Evolutionary conservation across 2,329 filamentous ascomycete species (phyloP), one percentile per base, ranked within the genome.

Genomic region (Fusarium oxysporum): DNA sequence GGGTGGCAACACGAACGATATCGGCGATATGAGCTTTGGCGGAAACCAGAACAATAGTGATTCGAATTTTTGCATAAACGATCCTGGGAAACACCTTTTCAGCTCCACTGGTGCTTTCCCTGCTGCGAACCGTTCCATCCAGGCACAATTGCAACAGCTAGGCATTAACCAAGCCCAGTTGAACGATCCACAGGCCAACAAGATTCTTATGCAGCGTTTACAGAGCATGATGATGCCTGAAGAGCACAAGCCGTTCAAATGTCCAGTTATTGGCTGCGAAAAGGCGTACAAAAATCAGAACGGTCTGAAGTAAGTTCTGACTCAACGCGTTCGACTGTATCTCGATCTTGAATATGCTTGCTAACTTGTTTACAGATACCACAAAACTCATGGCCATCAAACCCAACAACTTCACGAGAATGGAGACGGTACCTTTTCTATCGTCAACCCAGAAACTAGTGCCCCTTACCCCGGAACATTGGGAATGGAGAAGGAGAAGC

Each of bases 251-350:
- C 96, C 96, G 0, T 99, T 97, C 87, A 93, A 95, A 81, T 99
- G 96, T 79, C 96, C 96, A 3, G 96, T 99, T 56, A 97, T 99
- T 81, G 96, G 96, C 10, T 99, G 96, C 79, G 96, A 98, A 82
- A 99, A 99, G 86, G 96, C 96, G 0, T 99, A 99, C 86, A 99
- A 99, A 88, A 99, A 99, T 82, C 96, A 98, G 81, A 99, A 99
- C 77, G 96, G 96, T 55, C 87, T 99, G 63, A 99, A 98, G 89
- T 99, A 94, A 77, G 86, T 84, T 69, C 19, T 30, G n/a, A 17
- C 13, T 13, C 28, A 9, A 23, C 21, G 25, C 40, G 35, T 56
- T n/a, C 55, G 70, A 17, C 10, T 16, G 32, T 16, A 16, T 11
- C 30, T 54, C 6, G 21, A 38, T 21, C 21, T 48, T 53, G 23